A percentile compares a stretch with the other conserved stretches of the same genome.
phyloP scores from a whole-genome alignment of 1,139 yeast species.

The Magnusiomyces tetraspermus region DNA sequence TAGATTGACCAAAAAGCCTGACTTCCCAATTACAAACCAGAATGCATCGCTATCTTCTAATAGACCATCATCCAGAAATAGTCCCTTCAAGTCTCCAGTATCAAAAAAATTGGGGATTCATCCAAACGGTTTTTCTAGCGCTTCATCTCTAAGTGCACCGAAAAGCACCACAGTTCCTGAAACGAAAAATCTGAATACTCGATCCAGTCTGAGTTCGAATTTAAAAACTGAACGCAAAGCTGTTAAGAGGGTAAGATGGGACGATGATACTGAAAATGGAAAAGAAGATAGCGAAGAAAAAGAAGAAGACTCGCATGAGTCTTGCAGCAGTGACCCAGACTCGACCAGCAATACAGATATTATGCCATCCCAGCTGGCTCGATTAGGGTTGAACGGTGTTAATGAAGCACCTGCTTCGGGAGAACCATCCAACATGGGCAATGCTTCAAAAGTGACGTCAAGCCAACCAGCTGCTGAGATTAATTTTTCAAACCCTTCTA shows the following conservation, averaged over 20 bases:
- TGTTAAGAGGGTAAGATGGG: conserved; percentile 26
- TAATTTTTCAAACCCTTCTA: no score
- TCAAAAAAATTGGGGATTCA: conserved; percentile 11
- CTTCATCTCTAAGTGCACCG: no score
- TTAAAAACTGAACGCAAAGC: conserved; percentile 17
- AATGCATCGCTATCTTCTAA: background rate
- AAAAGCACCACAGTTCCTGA: background rate
- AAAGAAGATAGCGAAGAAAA: background rate
- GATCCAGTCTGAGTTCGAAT: conserved; percentile 16
- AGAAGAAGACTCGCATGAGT: background rate
- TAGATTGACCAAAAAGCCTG: background rate
- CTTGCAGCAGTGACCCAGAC: background rate
- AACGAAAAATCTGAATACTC: background rate
- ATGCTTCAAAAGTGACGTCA: no score
- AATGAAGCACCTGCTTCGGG: no score
- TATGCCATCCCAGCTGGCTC: background rate
- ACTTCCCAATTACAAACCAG: background rate
- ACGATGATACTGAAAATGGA: conserved; percentile 11
- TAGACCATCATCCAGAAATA: background rate
- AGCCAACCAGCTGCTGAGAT: no score
- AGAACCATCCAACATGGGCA: no score
- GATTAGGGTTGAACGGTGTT: background rate
- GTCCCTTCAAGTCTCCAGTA: conserved; percentile 3
- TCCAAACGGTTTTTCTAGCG: no score
- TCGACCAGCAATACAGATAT: background rate